Evolutionary conservation across 305 asterid species (phyloP).

Genomic region (Salvia sclarea): DNA sequence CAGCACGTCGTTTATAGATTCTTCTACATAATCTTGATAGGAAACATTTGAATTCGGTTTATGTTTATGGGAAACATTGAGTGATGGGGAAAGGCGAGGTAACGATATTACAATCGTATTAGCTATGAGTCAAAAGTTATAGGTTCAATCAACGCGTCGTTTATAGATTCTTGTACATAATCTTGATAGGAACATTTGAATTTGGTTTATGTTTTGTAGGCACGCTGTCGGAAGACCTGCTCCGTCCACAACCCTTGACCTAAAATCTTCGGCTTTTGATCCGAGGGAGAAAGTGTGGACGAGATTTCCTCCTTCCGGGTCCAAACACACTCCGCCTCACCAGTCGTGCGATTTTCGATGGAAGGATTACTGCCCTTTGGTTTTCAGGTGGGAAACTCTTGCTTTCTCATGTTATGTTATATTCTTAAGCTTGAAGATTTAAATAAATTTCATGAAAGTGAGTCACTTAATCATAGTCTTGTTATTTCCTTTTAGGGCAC

Average conservation of each 20-base stretch:
- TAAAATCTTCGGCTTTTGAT: conserved; percentile 72
- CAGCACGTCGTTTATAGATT: too few relatives aligned
- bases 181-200: neutral
- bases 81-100: neutral
- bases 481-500: conserved; percentile 61
- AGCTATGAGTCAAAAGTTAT: too few relatives aligned
- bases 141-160: too few relatives aligned
- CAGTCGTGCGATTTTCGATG: conserved; percentile 85
- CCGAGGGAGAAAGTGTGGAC: conserved; percentile 90
- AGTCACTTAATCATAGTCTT: neutral
- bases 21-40: too few relatives aligned
- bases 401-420: too few relatives aligned
- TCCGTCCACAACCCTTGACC: conserved; percentile 68
- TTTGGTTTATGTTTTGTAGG: conserved; percentile 39
- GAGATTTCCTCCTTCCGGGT: conserved; percentile 83
- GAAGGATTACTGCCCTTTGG: conserved; percentile 95
- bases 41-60: neutral
- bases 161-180: too few relatives aligned
- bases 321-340: conserved; percentile 95
- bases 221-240: conserved; percentile 94
- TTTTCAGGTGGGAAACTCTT: conserved; percentile 62
- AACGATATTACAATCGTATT: neutral
- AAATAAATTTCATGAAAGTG: neutral
- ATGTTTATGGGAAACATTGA: too few relatives aligned
- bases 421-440: neutral